Percentiles rank a stretch among this genome's conserved stretches.
Conservation (phyloP, 805 yeast genomes). For the Torulaspora maleeae region DNA sequence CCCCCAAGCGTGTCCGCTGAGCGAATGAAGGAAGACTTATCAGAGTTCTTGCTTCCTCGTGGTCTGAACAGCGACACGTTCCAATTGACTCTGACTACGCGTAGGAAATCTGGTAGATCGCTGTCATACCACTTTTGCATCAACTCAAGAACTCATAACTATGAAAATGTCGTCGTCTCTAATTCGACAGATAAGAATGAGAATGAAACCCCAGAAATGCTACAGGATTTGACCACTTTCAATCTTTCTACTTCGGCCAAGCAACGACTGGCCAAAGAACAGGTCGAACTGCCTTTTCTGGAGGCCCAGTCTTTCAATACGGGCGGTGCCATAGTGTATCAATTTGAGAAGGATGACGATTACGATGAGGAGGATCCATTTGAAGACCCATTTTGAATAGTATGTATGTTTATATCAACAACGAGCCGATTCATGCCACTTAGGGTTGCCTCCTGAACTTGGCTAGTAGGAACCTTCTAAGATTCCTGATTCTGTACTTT, state of each 20-base stretch:
- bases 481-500: conserved; percentile 21
- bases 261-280: conserved; percentile 73
- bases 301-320: conserved; percentile 75
- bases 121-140: conserved; percentile 50
- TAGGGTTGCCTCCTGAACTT: conserved; percentile 1
- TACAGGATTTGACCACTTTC: conserved; percentile 81
- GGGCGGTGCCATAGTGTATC: conserved; percentile 95
- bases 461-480: conserved; percentile 12
- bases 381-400: conserved; percentile 78
- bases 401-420: neutral
- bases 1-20: conserved; percentile 42
- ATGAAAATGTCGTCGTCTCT: conserved; percentile 31
- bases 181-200: conserved; percentile 27
- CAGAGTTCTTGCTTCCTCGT: conserved; percentile 45
- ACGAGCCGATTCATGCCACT: neutral
- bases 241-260: conserved; percentile 69
- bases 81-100: conserved; percentile 51
- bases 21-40: conserved; percentile 39
- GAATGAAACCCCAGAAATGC: conserved; percentile 47
- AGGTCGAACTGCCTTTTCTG: conserved; percentile 86
- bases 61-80: conserved; percentile 47
- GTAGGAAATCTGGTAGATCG: conserved; percentile 84
- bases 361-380: conserved; percentile 97
- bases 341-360: conserved; percentile 94
- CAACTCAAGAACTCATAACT: conserved; percentile 45